Conservation (phyloP, 2,329 filamentous ascomycete species). For the Arthroderma sp. region DNA sequence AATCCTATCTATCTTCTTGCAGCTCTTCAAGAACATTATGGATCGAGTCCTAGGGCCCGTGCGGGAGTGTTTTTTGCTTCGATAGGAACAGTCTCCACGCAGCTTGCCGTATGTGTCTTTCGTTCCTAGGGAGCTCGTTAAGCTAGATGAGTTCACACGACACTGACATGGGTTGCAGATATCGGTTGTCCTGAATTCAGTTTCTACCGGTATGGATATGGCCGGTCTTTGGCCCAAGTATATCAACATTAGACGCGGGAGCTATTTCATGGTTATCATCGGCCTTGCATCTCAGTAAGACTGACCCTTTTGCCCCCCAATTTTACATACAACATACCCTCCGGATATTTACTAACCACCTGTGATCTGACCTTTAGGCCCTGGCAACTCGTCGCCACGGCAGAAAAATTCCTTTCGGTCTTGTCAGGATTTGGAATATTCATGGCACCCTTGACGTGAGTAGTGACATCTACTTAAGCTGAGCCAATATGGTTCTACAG, state of each 20-base stretch:
- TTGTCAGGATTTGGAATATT: conserved; percentile 35
- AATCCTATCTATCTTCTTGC: conserved; percentile 28
- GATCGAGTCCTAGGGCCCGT: conserved; percentile 19
- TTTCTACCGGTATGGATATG: conserved; percentile 43
- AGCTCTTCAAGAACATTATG: conserved; percentile 21
- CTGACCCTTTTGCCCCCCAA: conserved; percentile 6
- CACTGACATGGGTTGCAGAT: not conserved
- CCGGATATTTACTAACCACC: conserved; percentile 13
- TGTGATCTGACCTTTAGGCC: conserved; percentile 34
- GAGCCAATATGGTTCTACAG: not conserved
- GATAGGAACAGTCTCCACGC: conserved; percentile 31
- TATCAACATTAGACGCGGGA: conserved; percentile 44
- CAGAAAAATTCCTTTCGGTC: conserved; percentile 36
- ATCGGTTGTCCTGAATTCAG: conserved; percentile 32
- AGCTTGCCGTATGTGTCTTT: conserved; percentile 12
- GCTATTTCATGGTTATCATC: conserved; percentile 25
- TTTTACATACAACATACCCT: conserved; percentile 8
- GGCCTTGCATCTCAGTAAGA: conserved; percentile 6
- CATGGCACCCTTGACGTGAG: conserved; percentile 27
- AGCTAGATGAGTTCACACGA: not conserved
- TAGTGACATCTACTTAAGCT: not conserved
- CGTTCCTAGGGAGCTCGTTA: not conserved
- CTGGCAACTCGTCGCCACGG: conserved; percentile 38
- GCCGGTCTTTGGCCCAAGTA: conserved; percentile 40
- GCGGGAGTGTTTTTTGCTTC: conserved; percentile 37